Conservation (phyloP, 148 eudicot genomes). For the Fagopyrum homotropicum region DNA sequence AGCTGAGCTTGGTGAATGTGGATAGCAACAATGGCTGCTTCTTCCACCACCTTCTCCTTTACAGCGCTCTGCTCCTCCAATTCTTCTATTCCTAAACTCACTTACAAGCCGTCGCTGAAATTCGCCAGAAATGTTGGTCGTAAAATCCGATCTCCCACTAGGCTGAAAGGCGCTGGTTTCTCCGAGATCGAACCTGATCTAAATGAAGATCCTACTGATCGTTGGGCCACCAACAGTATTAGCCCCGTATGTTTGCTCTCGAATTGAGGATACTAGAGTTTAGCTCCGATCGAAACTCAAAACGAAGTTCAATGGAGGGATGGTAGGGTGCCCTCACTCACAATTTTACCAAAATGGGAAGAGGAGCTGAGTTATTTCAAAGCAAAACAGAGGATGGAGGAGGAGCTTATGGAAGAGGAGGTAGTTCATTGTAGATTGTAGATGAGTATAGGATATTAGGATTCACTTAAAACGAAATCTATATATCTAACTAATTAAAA, state of each 20-base stretch:
- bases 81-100: conserved; percentile 27
- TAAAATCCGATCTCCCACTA: conserved; percentile 20
- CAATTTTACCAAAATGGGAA: conserved; percentile 1
- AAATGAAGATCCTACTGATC: conserved; percentile 73
- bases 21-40: neutral
- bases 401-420: no score
- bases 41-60: neutral
- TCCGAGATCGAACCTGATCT: conserved; percentile 75
- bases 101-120: conserved; percentile 12
- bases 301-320: no score
- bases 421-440: no score
- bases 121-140: conserved; percentile 5
- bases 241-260: conserved; percentile 30
- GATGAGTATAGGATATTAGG: no score
- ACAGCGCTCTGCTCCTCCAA: conserved; percentile 25
- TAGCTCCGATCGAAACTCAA: no score
- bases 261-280: no score
- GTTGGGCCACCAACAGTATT: conserved; percentile 63
- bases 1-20: neutral
- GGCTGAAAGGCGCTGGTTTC: conserved; percentile 53
- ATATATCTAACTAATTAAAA: no score
- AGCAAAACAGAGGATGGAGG: no score
- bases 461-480: no score
- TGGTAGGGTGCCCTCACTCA: no score
- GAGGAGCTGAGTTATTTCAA: no score